A percentile compares a stretch with the other conserved stretches of the same genome.
These are phyloP conservation scores for Argentina anserina DNA, from an alignment of 306 rosid genomes.

Conservation along the genomic window DNA sequence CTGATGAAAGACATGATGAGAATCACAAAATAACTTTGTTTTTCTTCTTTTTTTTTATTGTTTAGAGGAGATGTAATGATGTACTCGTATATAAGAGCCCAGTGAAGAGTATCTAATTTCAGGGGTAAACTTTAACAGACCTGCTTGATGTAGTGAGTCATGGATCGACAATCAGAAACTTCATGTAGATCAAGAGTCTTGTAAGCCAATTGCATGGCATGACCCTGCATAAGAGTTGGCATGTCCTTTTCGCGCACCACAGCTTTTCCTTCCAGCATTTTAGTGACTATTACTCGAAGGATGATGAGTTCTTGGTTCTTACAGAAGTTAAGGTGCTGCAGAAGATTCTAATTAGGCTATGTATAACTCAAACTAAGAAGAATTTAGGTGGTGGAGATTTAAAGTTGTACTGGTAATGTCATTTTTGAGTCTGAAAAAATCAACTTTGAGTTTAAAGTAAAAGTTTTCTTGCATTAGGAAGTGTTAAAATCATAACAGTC, in stretches of 20 bases:
- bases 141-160: conserved; percentile 67
- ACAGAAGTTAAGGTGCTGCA: background rate
- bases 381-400: conserved; percentile 38
- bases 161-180: conserved; percentile 55
- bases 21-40: background rate
- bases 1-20: background rate
- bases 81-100: background rate
- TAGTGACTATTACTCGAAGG: background rate
- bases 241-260: conserved; percentile 62
- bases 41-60: conserved; percentile 2
- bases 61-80: background rate
- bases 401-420: conserved; percentile 10
- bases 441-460: conserved; percentile 12
- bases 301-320: background rate
- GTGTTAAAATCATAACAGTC: conserved; percentile 35
- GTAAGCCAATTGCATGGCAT: conserved; percentile 59
- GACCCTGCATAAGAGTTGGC: conserved; percentile 46
- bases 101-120: background rate
- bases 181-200: conserved; percentile 61
- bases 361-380: background rate
- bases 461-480: conserved; percentile 21
- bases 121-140: conserved; percentile 6
- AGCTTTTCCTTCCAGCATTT: conserved; percentile 75
- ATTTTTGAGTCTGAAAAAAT: conserved; percentile 7
- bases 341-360: background rate